Percentiles rank a stretch among this genome's conserved stretches.
phyloP scores from a whole-genome alignment of 2,329 filamentous ascomycete species.

The Epichloe hybrida region DNA sequence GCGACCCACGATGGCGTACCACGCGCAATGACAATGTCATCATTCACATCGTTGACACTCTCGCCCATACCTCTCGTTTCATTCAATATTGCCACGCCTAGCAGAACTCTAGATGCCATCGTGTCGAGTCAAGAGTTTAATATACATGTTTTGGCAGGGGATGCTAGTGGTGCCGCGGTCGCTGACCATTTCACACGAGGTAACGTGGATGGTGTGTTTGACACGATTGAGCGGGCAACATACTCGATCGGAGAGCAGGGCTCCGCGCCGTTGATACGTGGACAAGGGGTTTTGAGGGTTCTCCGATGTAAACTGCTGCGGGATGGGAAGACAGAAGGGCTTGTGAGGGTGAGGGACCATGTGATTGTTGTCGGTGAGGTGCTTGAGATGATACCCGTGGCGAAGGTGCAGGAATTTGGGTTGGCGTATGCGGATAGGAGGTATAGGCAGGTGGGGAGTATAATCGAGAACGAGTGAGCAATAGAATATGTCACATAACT shows the following conservation, averaged over 20 bases:
- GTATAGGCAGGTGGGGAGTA: constrained; percentile 30
- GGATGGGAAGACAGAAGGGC: constrained; percentile 24
- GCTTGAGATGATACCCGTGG: constrained; percentile 26
- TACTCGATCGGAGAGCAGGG: constrained; percentile 8
- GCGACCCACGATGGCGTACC: constrained; percentile 22
- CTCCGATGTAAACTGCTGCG: constrained; percentile 28
- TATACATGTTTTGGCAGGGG: constrained; percentile 38
- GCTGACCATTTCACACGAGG: constrained; percentile 40
- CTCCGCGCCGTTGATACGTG: constrained; percentile 29
- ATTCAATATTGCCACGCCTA: constrained; percentile 45
- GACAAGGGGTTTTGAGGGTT: constrained; percentile 39
- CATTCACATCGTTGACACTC: constrained; percentile 41
- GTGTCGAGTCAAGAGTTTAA: constrained; percentile 32
- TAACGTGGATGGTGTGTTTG: constrained; percentile 28
- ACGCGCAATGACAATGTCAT: constrained; percentile 46
- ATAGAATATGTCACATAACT: not conserved
- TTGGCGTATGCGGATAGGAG: constrained; percentile 35
- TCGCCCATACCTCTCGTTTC: constrained; percentile 37
- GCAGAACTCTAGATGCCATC: constrained; percentile 41
- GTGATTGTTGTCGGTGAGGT: constrained; percentile 40
- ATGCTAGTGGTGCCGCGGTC: constrained; percentile 31
- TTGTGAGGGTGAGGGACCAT: constrained; percentile 37
- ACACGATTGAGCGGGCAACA: constrained; percentile 6
- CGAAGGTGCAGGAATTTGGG: constrained; percentile 24
- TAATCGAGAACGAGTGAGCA: constrained; percentile 12